Evolutionary conservation across 306 rosid species (phyloP).

Genomic region (Cucurbita moschata): DNA sequence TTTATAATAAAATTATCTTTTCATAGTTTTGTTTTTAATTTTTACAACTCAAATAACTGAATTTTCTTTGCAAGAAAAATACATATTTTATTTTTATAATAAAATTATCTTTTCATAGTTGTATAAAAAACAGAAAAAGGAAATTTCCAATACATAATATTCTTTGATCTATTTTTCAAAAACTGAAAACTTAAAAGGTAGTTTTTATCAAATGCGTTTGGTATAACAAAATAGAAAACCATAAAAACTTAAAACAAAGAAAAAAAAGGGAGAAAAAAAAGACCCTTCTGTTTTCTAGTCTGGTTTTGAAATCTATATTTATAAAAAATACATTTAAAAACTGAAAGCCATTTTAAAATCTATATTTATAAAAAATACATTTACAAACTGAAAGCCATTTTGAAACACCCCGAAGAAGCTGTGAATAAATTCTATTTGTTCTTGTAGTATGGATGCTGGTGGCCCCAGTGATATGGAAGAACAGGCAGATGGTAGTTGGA

Average conservation of each 20-base stretch:
- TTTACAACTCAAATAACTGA: too few species aligned
- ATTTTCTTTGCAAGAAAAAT: too few species aligned
- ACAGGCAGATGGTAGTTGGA: constrained; percentile 26
- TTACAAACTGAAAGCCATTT: not conserved
- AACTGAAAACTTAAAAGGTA: not conserved
- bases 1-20: too few species aligned
- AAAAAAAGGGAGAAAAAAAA: too few species aligned
- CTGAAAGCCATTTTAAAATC: not conserved
- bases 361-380: not conserved
- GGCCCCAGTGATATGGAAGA: constrained; percentile 66
- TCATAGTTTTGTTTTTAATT: too few species aligned
- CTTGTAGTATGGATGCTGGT: constrained; percentile 82
- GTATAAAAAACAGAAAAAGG: too few species aligned
- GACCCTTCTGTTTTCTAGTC: not conserved
- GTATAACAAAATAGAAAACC: too few species aligned
- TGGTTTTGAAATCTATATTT: not conserved
- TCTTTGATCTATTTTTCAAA: too few species aligned
- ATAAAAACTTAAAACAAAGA: too few species aligned
- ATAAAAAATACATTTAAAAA: not conserved
- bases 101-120: not conserved
- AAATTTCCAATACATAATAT: too few species aligned
- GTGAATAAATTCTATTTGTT: not conserved
- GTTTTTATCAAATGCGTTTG: too few species aligned
- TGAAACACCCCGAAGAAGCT: not conserved
- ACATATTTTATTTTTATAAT: too few species aligned